Evolutionary conservation across 441 rosid species (phyloP).

Genomic region (Mallotus repandus): DNA sequence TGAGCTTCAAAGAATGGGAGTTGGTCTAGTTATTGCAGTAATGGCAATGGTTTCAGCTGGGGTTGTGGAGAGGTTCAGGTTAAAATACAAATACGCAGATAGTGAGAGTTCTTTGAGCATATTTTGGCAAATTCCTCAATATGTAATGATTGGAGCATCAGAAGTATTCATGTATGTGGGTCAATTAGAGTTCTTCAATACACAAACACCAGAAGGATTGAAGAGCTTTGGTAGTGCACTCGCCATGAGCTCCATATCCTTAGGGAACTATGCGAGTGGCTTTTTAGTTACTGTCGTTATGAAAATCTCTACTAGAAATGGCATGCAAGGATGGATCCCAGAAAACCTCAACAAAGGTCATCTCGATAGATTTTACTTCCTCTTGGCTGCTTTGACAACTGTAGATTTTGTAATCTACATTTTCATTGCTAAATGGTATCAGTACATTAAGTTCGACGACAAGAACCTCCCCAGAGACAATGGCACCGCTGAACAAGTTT

Average conservation of each 20-base stretch:
- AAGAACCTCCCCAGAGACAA: not conserved
- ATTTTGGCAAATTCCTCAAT: slow-evolving; percentile 95
- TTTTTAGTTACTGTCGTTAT: slow-evolving; percentile 76
- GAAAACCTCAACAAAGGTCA: slow-evolving; percentile 92
- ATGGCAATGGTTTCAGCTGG: slow-evolving; percentile 86
- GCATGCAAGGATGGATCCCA: slow-evolving; percentile 97
- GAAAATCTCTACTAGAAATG: slow-evolving; percentile 73
- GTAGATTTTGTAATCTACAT: slow-evolving; percentile 60
- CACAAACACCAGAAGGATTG: slow-evolving; percentile 83
- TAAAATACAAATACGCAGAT: slow-evolving; percentile 60
- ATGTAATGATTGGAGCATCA: slow-evolving; percentile 82
- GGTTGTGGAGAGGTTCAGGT: slow-evolving; percentile 64
- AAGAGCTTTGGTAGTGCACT: slow-evolving; percentile 96
- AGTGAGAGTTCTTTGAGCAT: slow-evolving; percentile 84
- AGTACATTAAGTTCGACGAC: slow-evolving; percentile 51
- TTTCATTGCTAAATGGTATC: slow-evolving; percentile 78
- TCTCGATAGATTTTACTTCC: slow-evolving; percentile 85
- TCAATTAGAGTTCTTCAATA: slow-evolving; percentile 80
- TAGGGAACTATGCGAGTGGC: slow-evolving; percentile 98
- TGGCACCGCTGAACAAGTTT: slow-evolving; percentile 1
- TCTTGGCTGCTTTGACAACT: slow-evolving; percentile 68
- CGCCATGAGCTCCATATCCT: slow-evolving; percentile 90
- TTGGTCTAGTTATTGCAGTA: slow-evolving; percentile 81
- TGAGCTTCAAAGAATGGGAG: slow-evolving; percentile 93
- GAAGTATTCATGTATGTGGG: slow-evolving; percentile 53